A percentile compares a stretch with the other conserved stretches of the same genome.
Conservation (phyloP, 148 eudicot species). For the Nepenthes mirabilis region DNA sequence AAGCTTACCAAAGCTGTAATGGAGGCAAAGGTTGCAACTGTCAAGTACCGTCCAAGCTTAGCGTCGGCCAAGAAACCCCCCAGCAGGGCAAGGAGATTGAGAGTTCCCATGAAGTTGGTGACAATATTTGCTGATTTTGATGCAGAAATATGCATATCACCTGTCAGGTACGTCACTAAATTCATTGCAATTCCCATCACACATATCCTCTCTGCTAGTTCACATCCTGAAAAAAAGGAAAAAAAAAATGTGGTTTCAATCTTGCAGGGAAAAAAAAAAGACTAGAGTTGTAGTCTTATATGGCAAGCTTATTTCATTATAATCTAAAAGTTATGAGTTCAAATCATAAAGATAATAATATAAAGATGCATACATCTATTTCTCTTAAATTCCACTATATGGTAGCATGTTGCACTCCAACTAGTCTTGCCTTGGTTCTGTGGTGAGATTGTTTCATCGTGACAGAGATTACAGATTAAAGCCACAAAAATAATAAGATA, state of each 20-base stretch:
- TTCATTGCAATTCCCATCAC: slow-evolving; percentile 94
- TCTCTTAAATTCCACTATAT: no score
- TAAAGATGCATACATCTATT: no score
- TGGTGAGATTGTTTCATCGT: no score
- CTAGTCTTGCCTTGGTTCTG: no score
- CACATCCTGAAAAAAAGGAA: slow-evolving; percentile 40
- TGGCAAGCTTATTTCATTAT: no score
- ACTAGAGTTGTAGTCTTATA: no score
- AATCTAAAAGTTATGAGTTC: no score
- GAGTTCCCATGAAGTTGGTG: slow-evolving; percentile 94
- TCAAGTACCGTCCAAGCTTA: slow-evolving; percentile 75
- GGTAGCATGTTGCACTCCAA: no score
- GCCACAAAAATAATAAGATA: no score
- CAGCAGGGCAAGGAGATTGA: slow-evolving; percentile 73
- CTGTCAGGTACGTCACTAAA: slow-evolving; percentile 78
- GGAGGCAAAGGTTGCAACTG: slow-evolving; percentile 74
- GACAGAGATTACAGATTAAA: no score
- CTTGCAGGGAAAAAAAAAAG: no score
- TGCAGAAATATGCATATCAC: slow-evolving; percentile 70
- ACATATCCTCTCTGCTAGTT: slow-evolving; percentile 85
- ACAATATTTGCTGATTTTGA: slow-evolving; percentile 89
- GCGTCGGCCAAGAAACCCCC: slow-evolving; percentile 96
- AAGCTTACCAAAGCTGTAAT: slow-evolving; percentile 59
- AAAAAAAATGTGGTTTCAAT: neutral
- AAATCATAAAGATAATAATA: no score